phyloP scores from a whole-genome alignment of 768 basidiomycete species.

The Zangia roseola region DNA sequence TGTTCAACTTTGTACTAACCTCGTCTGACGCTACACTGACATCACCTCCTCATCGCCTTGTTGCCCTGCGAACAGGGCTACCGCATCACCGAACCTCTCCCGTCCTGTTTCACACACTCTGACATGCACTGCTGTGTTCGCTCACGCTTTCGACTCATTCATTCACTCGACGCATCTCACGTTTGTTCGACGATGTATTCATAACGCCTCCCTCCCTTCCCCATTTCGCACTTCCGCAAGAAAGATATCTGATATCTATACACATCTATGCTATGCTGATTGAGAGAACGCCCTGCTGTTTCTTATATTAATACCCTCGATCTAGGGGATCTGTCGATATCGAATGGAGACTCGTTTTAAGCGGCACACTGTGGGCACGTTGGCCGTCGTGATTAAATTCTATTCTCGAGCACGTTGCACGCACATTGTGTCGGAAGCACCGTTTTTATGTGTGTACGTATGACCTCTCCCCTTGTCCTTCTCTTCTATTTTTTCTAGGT shows the following conservation, averaged over 20 bases:
- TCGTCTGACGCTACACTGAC: neutral
- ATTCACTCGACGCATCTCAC: slow-evolving; percentile 21
- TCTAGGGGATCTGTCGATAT: slow-evolving; percentile 4
- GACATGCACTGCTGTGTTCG: slow-evolving; percentile 2
- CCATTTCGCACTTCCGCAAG: neutral
- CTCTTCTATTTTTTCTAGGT: too few relatives aligned
- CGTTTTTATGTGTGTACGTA: too few relatives aligned
- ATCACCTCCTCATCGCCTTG: neutral
- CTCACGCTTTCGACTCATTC: slow-evolving; percentile 10
- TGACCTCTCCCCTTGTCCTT: too few relatives aligned
- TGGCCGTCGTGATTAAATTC: too few relatives aligned
- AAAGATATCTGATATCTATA: slow-evolving; percentile 1
- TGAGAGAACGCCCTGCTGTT: neutral
- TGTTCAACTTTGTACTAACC: neutral
- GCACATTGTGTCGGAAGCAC: too few relatives aligned
- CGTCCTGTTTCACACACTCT: slow-evolving; percentile 3
- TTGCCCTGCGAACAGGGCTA: neutral
- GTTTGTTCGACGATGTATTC: slow-evolving; percentile 23
- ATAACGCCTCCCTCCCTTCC: slow-evolving; percentile 4
- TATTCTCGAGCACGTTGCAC: too few relatives aligned
- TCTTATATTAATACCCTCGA: slow-evolving; percentile 1
- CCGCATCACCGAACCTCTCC: neutral
- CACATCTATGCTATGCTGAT: too few relatives aligned
- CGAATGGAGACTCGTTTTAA: neutral
- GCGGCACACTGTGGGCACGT: too few relatives aligned